Evolutionary conservation across 2,329 filamentous ascomycete species (phyloP), one percentile per base, ranked within the genome.

Genomic region (Aspergillus sp.): DNA sequence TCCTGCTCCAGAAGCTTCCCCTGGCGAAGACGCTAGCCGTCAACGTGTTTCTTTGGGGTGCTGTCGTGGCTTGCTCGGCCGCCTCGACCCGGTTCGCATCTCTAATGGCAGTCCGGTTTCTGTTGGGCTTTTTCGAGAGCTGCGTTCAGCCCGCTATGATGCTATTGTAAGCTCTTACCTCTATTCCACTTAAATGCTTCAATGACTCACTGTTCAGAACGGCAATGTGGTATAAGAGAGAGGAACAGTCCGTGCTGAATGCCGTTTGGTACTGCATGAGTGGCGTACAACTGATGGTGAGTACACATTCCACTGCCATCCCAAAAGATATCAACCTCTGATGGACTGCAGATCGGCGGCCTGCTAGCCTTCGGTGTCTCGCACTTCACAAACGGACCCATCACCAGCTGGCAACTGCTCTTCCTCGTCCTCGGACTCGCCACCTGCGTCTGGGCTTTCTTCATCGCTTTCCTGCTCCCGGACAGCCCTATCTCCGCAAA

Each of bases 191-290:
- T 10, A 6, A 49, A 16, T 1, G 1, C 12, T 26, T 49, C 14
- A 18, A 47, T 24, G 22, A 57, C 22, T 1, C 32, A 14, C 16
- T 55, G 49, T 10, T 46, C 7, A 71, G 67, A 60, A 87, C 83
- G 0, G 79, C 81, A 22, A 88, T 89, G 77, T 90, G 87, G 87
- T 90, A 90, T 72, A 84, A 82, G 54, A 80, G 86, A 36, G 82
- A 87, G 55, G 87, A 90, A 65, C 88, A 90, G 67, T 81, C 86
- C 0, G 71, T 82, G 0, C 81, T 84, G 24, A 85, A 89, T 6
- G 86, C 85, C 0, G 88, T 85, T 69, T 90, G 87, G 87, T 87
- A 88, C 70, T 88, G 87, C 82, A 90, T 89, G 86, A 89, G 89
- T 67, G 87, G 87, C 1, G 80, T 80, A 2, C 83, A 82, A 7